Percentiles rank a stretch among this genome's conserved stretches.
Evolutionary conservation across 148 eudicot genomes (phyloP).

Genomic region (Fallopia convolvulus): DNA sequence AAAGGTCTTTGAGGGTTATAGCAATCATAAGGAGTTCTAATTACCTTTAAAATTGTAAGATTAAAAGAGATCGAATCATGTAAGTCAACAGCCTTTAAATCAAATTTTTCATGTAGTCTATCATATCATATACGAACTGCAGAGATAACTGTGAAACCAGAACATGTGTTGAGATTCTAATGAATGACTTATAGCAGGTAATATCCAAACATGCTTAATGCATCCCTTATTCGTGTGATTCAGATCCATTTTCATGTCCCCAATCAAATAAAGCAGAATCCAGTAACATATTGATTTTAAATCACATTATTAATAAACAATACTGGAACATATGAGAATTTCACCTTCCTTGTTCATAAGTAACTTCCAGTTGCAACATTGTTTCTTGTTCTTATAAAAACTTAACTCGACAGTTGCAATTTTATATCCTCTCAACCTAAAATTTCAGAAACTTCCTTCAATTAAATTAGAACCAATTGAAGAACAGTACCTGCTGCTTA

Average conservation of each 20-base stretch:
- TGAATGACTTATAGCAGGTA: background rate
- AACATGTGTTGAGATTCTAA: background rate
- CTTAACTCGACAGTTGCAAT: background rate
- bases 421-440: background rate
- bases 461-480: background rate
- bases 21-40: background rate
- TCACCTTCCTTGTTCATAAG: background rate
- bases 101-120: background rate
- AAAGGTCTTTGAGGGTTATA: background rate
- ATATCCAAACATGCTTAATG: background rate
- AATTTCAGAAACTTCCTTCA: background rate
- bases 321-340: background rate
- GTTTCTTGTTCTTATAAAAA: background rate
- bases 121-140: background rate
- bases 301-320: background rate
- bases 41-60: background rate
- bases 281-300: background rate
- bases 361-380: background rate
- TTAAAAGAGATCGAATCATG: background rate
- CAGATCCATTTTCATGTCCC: background rate
- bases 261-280: conserved; percentile 1
- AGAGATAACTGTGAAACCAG: background rate
- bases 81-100: background rate
- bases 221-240: background rate
- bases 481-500: conserved; percentile 11